These are phyloP conservation scores for Aspergillus quadricinctus DNA, from an alignment of 2,329 filamentous ascomycete species.

Conservation along the genomic window DNA sequence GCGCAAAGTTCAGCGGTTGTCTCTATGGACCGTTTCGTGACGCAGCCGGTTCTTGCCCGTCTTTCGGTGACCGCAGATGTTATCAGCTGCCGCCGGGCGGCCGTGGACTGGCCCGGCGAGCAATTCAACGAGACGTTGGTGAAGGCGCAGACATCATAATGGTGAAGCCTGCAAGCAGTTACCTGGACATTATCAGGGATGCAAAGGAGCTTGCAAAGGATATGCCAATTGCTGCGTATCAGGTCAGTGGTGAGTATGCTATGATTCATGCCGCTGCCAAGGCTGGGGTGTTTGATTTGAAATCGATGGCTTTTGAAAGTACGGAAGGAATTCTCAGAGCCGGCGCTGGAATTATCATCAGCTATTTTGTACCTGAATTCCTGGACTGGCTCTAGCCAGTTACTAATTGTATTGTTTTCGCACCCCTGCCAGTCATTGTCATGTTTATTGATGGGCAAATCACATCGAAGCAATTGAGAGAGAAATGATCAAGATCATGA, in stretches of 20 bases:
- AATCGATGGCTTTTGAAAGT: conserved; percentile 89
- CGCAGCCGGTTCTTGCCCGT: conserved; percentile 83
- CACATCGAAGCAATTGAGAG: neutral
- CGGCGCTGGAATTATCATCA: conserved; percentile 87
- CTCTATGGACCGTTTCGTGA: conserved; percentile 97
- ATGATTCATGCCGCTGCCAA: conserved; percentile 97
- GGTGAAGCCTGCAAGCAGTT: conserved; percentile 96
- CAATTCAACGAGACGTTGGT: conserved; percentile 81
- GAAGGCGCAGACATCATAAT: conserved; percentile 98
- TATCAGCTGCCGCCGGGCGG: conserved; percentile 95
- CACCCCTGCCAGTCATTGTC: neutral
- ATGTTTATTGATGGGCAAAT: neutral
- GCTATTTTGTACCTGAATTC: conserved; percentile 85
- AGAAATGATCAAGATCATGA: neutral
- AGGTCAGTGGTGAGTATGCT: conserved; percentile 93
- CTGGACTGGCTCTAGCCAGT: conserved; percentile 53
- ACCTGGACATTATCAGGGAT: conserved; percentile 95
- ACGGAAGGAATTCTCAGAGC: conserved; percentile 90
- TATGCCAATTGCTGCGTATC: conserved; percentile 90
- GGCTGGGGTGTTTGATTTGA: conserved; percentile 92
- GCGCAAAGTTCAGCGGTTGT: conserved; percentile 95
- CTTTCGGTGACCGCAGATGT: conserved; percentile 91
- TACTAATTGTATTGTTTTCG: neutral
- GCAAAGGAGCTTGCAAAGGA: conserved; percentile 92
- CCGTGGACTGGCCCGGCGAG: conserved; percentile 82